Base-by-base conservation (phyloP, 176 grass and related monocot species). In the Saccharum spontaneum region DNA sequence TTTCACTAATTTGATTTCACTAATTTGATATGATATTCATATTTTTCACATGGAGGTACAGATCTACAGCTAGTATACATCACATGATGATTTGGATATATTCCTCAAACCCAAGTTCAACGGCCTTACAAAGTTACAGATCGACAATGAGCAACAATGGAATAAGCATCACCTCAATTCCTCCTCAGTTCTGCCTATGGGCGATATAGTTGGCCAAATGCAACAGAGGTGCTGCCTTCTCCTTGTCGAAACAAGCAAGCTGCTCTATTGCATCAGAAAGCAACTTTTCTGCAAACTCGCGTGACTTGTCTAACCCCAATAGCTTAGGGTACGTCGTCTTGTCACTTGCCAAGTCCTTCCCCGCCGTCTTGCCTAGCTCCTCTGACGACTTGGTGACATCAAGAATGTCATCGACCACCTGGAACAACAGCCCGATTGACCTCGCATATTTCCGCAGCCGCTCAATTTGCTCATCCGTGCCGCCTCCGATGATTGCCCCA, bases 391-490 rank as follows among this genome's bases (percentile, higher is more conserved):
- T 94, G 67, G 92, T 97, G 8, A 94, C 87, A 76, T 97, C 92
- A 63, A 97, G 91, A 70, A 97, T 97, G 44, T 97, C 94, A 64
- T 97, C 94, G 13, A 97, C 94, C 31, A 97, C 94, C 82, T 97
- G 92, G 82, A 97, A 97, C 43, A 97, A 15, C 62, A 97, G 66
- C 62, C 94, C 94, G 50, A 97, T 97, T 30, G 85, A 91, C 45
- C 83, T 88, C 0, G 92, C 91, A 12, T 94, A 97, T 41, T 70
- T 79, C 39, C 92, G 85, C 79, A 97, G 28, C 16, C 79, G 57
- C 28, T 92, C 89, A 15, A 97, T 88, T 33, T 97, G 87, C 28
- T 88, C 85, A 15, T 97, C 85, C 0, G 92, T 90, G 31, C 79
- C 94, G 39, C 90, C 94, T 18, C 92, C 92, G 6, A 94, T 82